Base-by-base conservation (phyloP, 306 rosid genomes). In the Pyrus bretschneideri region DNA sequence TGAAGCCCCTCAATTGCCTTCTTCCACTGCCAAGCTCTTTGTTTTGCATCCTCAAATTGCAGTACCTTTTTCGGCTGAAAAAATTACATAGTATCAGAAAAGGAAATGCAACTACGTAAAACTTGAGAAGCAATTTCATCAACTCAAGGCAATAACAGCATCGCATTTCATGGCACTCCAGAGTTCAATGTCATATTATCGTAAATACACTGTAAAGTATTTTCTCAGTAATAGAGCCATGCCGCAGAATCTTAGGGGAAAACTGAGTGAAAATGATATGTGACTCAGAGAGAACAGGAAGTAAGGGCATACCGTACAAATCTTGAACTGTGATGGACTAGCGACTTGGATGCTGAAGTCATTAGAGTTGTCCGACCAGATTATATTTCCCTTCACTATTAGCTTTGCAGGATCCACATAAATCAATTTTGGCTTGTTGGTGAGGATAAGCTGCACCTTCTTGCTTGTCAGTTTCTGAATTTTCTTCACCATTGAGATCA, bases 1-100 rank as follows among this genome's bases (percentile, higher is more conserved):
- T 96, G 98, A 88, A 96, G 98, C 75, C 86, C 99, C 84, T 96
- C 99, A 7, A 96, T 96, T 14, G 98, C 96, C 87, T 93, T 96
- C 88, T 96, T 96, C 99, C 98, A 96, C 67, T 89, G 96, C 85
- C 85, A 85, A 6, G 98, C 97, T 84, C 97, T 88, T 84, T 93
- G 99, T 80, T 96, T 96, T 23, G 96, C 84, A 70, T 96, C 99
- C 87, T 96, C 98, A 30, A 93, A 96, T 9, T 92, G 85, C 78
- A 90, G 66, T 60, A 96, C 89, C 90, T 96, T 96, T 76, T 96
- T 96, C 7, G 99, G 96, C 98, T 96, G 98, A 82, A 86, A 61
- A 70, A 77, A 68, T 51, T 45, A 65, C 74, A 77, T 77, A 58
- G 49, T n/a, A 66, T 69, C 71, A 81, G 82, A 78, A 51, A 17